Percentiles rank a stretch among this genome's conserved stretches.
Conservation (phyloP, 192 early-diverging fungal genomes). For the Podila epicladia region DNA sequence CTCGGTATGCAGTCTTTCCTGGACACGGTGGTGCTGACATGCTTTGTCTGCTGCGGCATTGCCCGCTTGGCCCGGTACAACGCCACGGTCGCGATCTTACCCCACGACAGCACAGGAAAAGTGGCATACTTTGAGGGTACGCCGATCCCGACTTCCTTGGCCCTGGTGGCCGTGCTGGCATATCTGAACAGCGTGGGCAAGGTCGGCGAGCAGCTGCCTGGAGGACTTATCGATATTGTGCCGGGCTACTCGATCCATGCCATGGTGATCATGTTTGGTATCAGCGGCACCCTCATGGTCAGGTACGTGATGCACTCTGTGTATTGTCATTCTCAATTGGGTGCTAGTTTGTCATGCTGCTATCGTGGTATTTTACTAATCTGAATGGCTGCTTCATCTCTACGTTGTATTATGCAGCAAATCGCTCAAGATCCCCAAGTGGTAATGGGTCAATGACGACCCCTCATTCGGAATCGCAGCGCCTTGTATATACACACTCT, state of each 20-base stretch:
- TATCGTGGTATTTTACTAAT: background rate
- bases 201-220: slow-evolving; percentile 68
- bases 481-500: no score
- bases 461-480: no score
- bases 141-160: slow-evolving; percentile 85
- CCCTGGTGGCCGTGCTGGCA: slow-evolving; percentile 72
- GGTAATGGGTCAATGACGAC: slow-evolving; percentile 4
- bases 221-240: slow-evolving; percentile 63
- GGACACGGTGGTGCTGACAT: slow-evolving; percentile 79
- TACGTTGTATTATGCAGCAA: slow-evolving; percentile 13
- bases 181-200: slow-evolving; percentile 63
- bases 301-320: slow-evolving; percentile 58
- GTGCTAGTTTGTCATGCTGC: background rate
- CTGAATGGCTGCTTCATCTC: background rate
- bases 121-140: slow-evolving; percentile 89
- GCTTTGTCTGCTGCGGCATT: slow-evolving; percentile 90
- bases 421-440: slow-evolving; percentile 50
- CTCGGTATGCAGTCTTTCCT: slow-evolving; percentile 86
- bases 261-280: slow-evolving; percentile 76
- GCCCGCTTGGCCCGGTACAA: slow-evolving; percentile 90
- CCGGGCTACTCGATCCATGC: slow-evolving; percentile 81
- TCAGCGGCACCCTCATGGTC: slow-evolving; percentile 86
- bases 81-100: slow-evolving; percentile 82
- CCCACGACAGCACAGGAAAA: slow-evolving; percentile 82
- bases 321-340: background rate